Conservation (phyloP, 129 eudicot genomes). For the Lonicera japonica region DNA sequence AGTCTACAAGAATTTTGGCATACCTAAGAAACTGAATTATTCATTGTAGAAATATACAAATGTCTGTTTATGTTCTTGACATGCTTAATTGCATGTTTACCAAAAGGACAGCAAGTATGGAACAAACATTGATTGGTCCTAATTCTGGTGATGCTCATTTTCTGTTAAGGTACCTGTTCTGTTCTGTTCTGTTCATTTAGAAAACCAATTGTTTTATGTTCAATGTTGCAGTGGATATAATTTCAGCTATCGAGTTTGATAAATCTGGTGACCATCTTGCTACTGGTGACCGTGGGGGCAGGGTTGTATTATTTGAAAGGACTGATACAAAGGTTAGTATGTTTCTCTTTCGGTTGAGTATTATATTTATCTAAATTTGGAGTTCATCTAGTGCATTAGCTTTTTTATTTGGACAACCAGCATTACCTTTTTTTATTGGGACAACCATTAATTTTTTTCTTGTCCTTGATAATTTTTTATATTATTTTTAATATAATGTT, state of each 20-base stretch:
- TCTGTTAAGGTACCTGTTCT: not conserved
- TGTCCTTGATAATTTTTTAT: not conserved
- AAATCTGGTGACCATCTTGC: constrained; percentile 99
- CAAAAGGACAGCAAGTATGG: no score
- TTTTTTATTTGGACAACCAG: constrained; percentile 3
- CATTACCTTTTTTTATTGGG: no score
- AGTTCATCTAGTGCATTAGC: not conserved
- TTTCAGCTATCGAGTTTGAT: constrained; percentile 97
- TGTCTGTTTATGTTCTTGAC: no score
- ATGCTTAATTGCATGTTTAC: no score
- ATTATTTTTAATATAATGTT: constrained; percentile 12
- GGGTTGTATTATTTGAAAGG: constrained; percentile 97
- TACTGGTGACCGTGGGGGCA: constrained; percentile 99
- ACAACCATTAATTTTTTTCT: no score
- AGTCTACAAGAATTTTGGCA: no score
- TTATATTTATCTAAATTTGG: constrained; percentile 4
- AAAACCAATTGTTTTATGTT: not conserved
- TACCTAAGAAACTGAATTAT: no score
- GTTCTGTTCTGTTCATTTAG: not conserved
- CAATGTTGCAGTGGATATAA: constrained; percentile 68
- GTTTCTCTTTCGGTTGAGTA: constrained; percentile 4
- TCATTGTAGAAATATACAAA: no score
- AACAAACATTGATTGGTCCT: not conserved
- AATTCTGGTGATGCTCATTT: not conserved
- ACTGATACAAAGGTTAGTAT: constrained; percentile 72